Percentiles rank a stretch among this genome's conserved stretches.
Conservation (phyloP, 768 basidiomycete genomes). For the Hypsizygus marmoreus region DNA sequence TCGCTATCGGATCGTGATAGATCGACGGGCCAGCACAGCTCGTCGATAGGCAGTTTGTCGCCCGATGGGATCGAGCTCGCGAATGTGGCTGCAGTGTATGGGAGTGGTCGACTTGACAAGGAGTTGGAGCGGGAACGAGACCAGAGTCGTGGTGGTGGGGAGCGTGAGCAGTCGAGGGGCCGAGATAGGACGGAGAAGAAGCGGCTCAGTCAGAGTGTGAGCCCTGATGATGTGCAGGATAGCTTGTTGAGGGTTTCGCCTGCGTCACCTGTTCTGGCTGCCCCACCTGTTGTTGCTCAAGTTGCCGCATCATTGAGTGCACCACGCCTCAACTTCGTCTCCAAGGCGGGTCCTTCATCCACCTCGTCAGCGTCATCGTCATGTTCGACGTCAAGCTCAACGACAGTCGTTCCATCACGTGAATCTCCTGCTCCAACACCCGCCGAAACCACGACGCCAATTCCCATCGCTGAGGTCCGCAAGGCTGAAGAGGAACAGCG, state of each 20-base stretch:
- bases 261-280: constrained; percentile 8
- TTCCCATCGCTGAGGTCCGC: constrained; percentile 13
- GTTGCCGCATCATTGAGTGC: neutral
- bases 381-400: constrained; percentile 26
- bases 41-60: constrained; percentile 29
- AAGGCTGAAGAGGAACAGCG: constrained; percentile 23
- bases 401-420: constrained; percentile 20
- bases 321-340: constrained; percentile 5
- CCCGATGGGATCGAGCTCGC: constrained; percentile 24
- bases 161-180: constrained; percentile 36
- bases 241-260: constrained; percentile 20
- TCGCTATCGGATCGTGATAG: constrained; percentile 52
- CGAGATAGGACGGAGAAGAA: constrained; percentile 42
- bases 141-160: constrained; percentile 14
- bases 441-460: constrained; percentile 1
- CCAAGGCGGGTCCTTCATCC: constrained; percentile 12
- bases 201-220: constrained; percentile 39
- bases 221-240: constrained; percentile 35
- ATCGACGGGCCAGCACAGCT: constrained; percentile 21
- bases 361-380: constrained; percentile 25
- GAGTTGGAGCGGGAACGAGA: constrained; percentile 26
- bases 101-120: constrained; percentile 34
- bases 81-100: constrained; percentile 27
- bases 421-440: neutral
- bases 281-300: constrained; percentile 1